phyloP scores from a whole-genome alignment of 2,329 filamentous ascomycete species.

The Monascus ruber region DNA sequence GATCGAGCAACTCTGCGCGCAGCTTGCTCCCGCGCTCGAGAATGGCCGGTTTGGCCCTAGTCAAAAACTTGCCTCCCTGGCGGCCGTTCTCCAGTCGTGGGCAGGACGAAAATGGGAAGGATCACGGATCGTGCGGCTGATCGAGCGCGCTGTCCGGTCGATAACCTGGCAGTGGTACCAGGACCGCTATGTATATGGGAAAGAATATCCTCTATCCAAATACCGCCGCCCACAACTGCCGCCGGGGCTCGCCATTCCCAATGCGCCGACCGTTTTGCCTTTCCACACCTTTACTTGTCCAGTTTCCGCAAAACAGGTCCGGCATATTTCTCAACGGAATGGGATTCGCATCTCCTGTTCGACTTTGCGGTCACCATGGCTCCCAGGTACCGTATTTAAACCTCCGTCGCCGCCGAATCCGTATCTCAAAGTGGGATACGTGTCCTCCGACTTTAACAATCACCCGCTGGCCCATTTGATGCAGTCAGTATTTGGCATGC shows the following conservation, averaged over 20 bases:
- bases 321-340: conserved; percentile 89
- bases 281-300: conserved; percentile 98
- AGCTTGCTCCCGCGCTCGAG: conserved; percentile 30
- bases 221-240: conserved; percentile 70
- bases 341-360: conserved; percentile 86
- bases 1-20: conserved; percentile 42
- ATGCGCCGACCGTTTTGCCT: conserved; percentile 84
- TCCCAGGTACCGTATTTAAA: conserved; percentile 67
- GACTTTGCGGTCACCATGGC: conserved; percentile 76
- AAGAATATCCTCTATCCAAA: conserved; percentile 43
- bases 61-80: conserved; percentile 17
- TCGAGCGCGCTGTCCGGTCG: conserved; percentile 72
- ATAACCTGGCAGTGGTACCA: conserved; percentile 80
- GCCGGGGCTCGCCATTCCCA: conserved; percentile 60
- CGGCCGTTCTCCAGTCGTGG: conserved; percentile 45
- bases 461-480: conserved; percentile 93
- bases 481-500: conserved; percentile 96
- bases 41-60: conserved; percentile 13
- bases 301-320: conserved; percentile 79
- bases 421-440: conserved; percentile 82
- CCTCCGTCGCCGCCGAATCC: conserved; percentile 74
- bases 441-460: conserved; percentile 98
- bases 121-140: conserved; percentile 65
- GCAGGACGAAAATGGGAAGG: conserved; percentile 75
- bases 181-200: conserved; percentile 58